Conservation (phyloP, 2,329 filamentous ascomycete species). For the Sporothrix euskadiensis region DNA sequence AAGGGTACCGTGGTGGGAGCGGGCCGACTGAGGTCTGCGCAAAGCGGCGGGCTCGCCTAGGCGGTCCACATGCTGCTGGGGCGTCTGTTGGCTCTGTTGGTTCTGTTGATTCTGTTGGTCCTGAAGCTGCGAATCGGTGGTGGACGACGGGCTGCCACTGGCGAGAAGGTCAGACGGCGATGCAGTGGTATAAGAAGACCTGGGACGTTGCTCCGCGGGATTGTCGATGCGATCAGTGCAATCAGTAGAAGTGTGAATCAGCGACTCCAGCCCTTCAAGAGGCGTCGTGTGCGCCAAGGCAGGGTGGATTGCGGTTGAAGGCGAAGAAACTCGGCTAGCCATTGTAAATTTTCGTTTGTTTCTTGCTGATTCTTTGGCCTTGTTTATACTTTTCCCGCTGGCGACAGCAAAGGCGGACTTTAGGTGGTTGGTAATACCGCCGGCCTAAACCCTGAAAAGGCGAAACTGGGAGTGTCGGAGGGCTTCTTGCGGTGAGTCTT, state of each 20-base stretch:
- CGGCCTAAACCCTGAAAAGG: background rate
- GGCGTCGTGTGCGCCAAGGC: constrained; percentile 39
- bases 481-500: constrained; percentile 17
- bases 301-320: constrained; percentile 54
- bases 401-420: constrained; percentile 22
- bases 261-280: constrained; percentile 32
- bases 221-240: background rate
- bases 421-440: constrained; percentile 20
- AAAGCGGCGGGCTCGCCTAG: constrained; percentile 24
- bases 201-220: constrained; percentile 23
- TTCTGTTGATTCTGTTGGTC: constrained; percentile 44
- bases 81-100: constrained; percentile 26
- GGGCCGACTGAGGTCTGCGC: constrained; percentile 30
- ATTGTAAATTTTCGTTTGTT: constrained; percentile 34
- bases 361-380: background rate
- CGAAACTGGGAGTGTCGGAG: background rate
- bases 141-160: background rate
- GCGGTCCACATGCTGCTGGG: constrained; percentile 25
- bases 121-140: constrained; percentile 20
- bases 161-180: constrained; percentile 14
- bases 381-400: constrained; percentile 14
- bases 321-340: constrained; percentile 47
- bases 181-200: constrained; percentile 25
- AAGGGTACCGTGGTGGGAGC: constrained; percentile 49
- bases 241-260: background rate